Evolutionary conservation across 2,329 filamentous ascomycete genomes (phyloP), one percentile per base, ranked within the genome.

Genomic region (Aspergillus sp.): DNA sequence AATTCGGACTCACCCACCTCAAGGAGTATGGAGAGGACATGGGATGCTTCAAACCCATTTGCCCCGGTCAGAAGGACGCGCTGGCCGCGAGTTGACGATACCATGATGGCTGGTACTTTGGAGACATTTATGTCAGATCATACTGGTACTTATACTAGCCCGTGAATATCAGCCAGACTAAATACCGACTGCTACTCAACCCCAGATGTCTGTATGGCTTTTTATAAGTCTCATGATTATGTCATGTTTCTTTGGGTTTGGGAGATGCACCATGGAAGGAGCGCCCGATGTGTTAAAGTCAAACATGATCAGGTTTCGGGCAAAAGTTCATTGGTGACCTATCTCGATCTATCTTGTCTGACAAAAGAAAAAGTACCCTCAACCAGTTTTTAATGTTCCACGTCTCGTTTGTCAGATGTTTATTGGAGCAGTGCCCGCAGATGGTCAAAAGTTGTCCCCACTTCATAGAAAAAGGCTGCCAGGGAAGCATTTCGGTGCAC

Each of bases 1-100:
- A 15, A 23, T 4, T 39, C 6, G 10, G 28, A 17, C 38, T 36
- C 6, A 45, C 59, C 66, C 17, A 84, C 84, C 70, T 87, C 86
- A 50, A 80, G 77, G 63, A 85, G 79, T 49, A 79, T 58, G 15
- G 48, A 51, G 12, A 67, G 41, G 21, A 66, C 65, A 28, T 66
- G 64, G 5, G 62, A 61, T 21, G 64, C 60, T 5, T 65, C 60
- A 21, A 65, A 66, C 15, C 62, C 64, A 54, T 61, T 65, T 2
- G 62, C 64, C 1, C 64, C 64, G 2, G 62, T 65, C 9, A 66
- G 30, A 1, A 64, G 32, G 10, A 66, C 60, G 28, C 54, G 57
- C 4, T 21, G 23, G 19, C 23, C 3, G 0, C 25, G 45, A 12
- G 6, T 7, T 13, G 45, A 49, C 2, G 45, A 15, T 49, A 21